Evolutionary conservation across 176 grass and related monocot species (phyloP).

Genomic region (Cymbopogon citratus): DNA sequence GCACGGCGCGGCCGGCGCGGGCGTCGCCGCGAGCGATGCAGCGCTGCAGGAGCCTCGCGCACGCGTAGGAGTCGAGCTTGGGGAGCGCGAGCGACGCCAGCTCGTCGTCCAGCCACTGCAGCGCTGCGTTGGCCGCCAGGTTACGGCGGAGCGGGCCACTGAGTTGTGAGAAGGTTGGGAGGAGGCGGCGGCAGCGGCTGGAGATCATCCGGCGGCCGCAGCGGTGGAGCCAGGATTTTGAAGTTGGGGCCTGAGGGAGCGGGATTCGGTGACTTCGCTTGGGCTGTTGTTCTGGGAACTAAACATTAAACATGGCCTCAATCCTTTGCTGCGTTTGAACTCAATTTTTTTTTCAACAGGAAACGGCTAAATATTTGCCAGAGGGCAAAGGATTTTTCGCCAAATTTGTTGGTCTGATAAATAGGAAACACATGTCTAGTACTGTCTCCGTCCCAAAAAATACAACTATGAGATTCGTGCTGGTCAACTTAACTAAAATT

Average conservation of each 20-base stretch:
- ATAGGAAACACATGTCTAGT: too few species aligned
- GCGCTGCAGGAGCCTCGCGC: slow-evolving; percentile 35
- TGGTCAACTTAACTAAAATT: too few species aligned
- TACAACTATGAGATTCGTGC: too few species aligned
- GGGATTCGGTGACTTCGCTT: too few species aligned
- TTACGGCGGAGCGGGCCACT: background rate
- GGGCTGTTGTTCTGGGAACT: too few species aligned
- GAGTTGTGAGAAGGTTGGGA: background rate
- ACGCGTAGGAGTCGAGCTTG: slow-evolving; percentile 20
- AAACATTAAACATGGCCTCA: too few species aligned
- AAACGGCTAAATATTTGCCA: too few species aligned
- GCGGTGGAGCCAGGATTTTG: background rate
- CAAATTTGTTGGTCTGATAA: too few species aligned
- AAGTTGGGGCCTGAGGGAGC: background rate
- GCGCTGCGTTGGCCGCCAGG: background rate
- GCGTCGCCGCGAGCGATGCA: slow-evolving; percentile 21
- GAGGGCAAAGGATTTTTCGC: too few species aligned
- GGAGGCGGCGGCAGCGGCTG: background rate
- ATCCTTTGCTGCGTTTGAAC: too few species aligned
- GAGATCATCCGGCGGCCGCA: background rate
- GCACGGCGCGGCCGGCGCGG: slow-evolving; percentile 25
- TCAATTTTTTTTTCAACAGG: too few species aligned
- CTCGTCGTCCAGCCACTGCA: slow-evolving; percentile 44
- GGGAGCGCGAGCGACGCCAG: slow-evolving; percentile 35
- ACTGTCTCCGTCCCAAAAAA: too few species aligned